Evolutionary conservation across 140 eudicot species (phyloP).

Genomic region (Cichorium intybus): DNA sequence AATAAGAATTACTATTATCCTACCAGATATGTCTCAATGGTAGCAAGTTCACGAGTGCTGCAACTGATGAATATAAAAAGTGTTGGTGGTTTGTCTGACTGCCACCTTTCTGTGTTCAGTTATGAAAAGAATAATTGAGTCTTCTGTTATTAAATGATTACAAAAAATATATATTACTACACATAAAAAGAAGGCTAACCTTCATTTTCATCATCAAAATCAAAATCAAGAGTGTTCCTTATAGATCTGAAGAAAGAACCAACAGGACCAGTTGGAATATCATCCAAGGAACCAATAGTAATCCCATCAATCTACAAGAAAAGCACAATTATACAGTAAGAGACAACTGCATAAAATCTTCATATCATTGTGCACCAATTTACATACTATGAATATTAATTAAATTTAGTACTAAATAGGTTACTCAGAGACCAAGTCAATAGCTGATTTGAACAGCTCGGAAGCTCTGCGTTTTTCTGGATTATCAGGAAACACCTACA

Average conservation of each 20-base stretch:
- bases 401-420: not conserved
- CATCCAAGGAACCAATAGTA: constrained; percentile 84
- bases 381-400: not conserved
- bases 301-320: constrained; percentile 67
- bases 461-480: constrained; percentile 97
- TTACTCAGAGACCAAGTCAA: constrained; percentile 65
- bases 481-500: constrained; percentile 90
- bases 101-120: constrained; percentile 65
- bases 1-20: too few relatives aligned
- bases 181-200: constrained; percentile 41
- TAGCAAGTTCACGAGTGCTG: constrained; percentile 82
- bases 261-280: constrained; percentile 78
- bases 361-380: not conserved
- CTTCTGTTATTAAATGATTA: not conserved
- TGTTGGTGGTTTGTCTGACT: constrained; percentile 71
- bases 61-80: constrained; percentile 68
- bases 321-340: not conserved
- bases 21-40: constrained; percentile 83
- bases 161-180: not conserved
- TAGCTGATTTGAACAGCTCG: constrained; percentile 70
- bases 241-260: constrained; percentile 69
- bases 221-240: constrained; percentile 87
- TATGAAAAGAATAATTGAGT: not conserved
- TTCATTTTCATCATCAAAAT: constrained; percentile 93
- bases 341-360: not conserved